phyloP scores from a whole-genome alignment of 805 yeast genomes.

The Candida nanaspora region DNA sequence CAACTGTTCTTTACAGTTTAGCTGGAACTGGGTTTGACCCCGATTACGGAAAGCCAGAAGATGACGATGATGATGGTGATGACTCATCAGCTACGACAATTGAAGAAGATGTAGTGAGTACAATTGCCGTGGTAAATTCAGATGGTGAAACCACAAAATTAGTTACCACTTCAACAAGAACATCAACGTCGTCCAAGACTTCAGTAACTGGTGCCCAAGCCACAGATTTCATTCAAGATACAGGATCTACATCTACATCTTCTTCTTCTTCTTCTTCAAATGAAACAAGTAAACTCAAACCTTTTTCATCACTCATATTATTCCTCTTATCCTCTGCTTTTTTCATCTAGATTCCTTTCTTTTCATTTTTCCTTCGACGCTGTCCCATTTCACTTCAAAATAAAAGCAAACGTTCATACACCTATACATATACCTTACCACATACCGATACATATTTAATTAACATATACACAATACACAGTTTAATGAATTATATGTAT shows the following conservation, averaged over 20 bases:
- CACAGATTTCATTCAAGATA: conserved; percentile 1
- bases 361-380: background rate
- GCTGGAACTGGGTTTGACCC: conserved; percentile 65
- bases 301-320: background rate
- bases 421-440: no score
- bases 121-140: background rate
- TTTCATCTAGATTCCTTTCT: background rate
- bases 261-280: background rate
- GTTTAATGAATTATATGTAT: no score
- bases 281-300: background rate
- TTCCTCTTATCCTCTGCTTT: background rate
- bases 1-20: conserved; percentile 50
- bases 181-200: background rate
- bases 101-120: background rate
- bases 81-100: background rate
- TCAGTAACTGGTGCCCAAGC: conserved; percentile 1
- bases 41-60: conserved; percentile 22
- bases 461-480: no score
- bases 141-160: background rate
- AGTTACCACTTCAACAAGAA: background rate
- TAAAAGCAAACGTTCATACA: no score
- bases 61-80: background rate
- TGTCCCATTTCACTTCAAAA: background rate
- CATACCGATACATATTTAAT: no score
- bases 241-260: background rate